Base-by-base conservation (phyloP, 129 eudicot genomes). In the Silybum marianum region DNA sequence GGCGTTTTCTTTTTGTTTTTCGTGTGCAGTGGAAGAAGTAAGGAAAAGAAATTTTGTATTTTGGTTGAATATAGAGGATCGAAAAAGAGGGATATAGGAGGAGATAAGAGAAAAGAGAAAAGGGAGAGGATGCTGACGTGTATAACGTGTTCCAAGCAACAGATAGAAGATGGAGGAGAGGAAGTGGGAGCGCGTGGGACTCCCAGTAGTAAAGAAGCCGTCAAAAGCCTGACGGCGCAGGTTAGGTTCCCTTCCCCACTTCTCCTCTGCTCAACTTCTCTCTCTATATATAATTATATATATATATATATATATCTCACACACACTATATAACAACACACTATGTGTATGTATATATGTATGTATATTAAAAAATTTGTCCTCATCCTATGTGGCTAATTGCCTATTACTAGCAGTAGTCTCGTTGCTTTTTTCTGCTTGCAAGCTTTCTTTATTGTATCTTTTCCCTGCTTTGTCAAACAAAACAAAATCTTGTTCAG, bases 161-260 rank as follows among this genome's bases (percentile, higher is more conserved):
- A 84, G 72, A 82, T 76, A 48, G 93, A 84, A 26, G 97, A 85
- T 42, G 92, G 86, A 19, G 92, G 83, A 44, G 93, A 86, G 74
- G 93, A 82, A 80, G 79, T 76, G 34, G 87, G 91, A 74, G 89
- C 88, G 86, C 92, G 95, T 80, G 95, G 95, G 82, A 81, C 93
- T 76, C 95, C 93, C 4, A 85, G 81, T 84, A 60, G 82, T 70
- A 92, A 87, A 88, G 95, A 90, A 75, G 80, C 97, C 87, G 91
- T 88, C 90, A 92, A 92, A 90, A 87, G 93, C 93, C 91, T 92
- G 75, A 85, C 97, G 74, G 85, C 93, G 76, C 97, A 92, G 97
- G 97, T 92, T 87, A 88, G 78, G 36, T 71, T 81, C 77, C 76
- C 76, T 63, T 38, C 72, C 84, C 77, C 34, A 7, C 34, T 60